Base-by-base conservation (phyloP, 352 stramenopile genomes). In the Hyaloperonospora arabidopsidis region DNA sequence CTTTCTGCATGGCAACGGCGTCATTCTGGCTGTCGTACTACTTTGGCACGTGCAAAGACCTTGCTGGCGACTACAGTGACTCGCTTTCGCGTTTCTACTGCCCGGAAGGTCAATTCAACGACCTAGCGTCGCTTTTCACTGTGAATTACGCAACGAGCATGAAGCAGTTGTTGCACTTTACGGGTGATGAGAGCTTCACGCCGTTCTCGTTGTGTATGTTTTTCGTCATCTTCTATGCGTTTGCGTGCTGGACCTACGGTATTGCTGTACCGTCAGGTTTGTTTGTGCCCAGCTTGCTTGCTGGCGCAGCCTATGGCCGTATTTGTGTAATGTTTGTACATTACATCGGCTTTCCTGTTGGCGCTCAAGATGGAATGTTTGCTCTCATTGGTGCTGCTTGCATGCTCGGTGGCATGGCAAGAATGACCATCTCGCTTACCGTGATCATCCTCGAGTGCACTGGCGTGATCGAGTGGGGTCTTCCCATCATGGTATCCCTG, bases 381-480 rank as follows among this genome's bases (percentile, higher is more conserved):
- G 93, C 95, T 14, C 74, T 99, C 13, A 98, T 99, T 57, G 96
- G 95, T 21, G 88, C 95, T 8, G 96, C 93, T 1, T 95, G 82
- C 40, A 95, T 98, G 53, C 82, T 98, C 18, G 95, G 96, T 25
- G 80, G 96, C 13, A 98, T 98, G 85, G 87, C 95, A 14, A 81
- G 97, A 13, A 99, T 99, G 96, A 98, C 96, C 5, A 98, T 99
- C 45, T 98, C 88, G 10, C 74, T 99, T 2, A 98, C 95, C 0
- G 97, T 99, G 34, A 99, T 99, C 54, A 89, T 99, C 43, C 75
- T 99, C 15, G 96, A 99, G 66, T 96, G 93, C 45, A 99, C 97
- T n/a, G 95, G 96, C 25, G 95, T 98, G 63, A 97, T 98, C 56
- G 89, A 98, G 67, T 99, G 97, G 78, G 90, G 97, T 50, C 76